These are phyloP conservation scores for Buxus sempervirens DNA, from an alignment of 164 flowering plant genomes.

Conservation along the genomic window DNA sequence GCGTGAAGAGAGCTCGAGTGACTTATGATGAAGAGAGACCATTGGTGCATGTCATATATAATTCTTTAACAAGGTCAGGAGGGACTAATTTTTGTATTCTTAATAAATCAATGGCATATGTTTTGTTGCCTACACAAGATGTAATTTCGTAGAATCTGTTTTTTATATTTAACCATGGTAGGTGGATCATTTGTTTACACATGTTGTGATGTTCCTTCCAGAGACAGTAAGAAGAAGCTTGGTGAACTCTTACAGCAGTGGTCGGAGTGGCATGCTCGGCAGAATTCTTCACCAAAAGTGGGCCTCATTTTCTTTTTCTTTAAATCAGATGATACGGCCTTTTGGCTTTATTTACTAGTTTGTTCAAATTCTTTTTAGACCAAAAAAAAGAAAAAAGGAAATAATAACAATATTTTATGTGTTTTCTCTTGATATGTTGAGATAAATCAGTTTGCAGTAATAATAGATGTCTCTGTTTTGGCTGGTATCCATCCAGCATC, in stretches of 20 bases:
- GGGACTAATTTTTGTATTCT: conserved; percentile 7
- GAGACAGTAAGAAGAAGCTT: conserved; percentile 77
- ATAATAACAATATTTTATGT: no score
- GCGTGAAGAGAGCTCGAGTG: conserved; percentile 66
- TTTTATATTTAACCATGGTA: not conserved
- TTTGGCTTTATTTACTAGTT: not conserved
- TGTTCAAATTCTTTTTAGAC: no score
- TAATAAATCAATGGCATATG: not conserved
- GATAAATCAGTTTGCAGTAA: not conserved
- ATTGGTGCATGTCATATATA: conserved; percentile 61
- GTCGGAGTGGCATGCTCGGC: conserved; percentile 83
- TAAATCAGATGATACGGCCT: not conserved
- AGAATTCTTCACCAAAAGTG: conserved; percentile 46
- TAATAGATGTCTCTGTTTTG: not conserved
- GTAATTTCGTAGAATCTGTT: not conserved
- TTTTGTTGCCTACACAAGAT: not conserved
- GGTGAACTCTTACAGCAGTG: conserved; percentile 77
- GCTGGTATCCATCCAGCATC: not conserved
- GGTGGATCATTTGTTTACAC: not conserved
- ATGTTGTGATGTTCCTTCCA: conserved; percentile 21
- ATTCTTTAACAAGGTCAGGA: conserved; percentile 66
- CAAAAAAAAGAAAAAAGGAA: no score
- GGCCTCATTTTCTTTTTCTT: conserved; percentile 10
- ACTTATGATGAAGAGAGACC: conserved; percentile 57
- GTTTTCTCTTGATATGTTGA: no score